Evolutionary conservation across 768 basidiomycete species (phyloP).

Genomic region (Tylopilus sp.): DNA sequence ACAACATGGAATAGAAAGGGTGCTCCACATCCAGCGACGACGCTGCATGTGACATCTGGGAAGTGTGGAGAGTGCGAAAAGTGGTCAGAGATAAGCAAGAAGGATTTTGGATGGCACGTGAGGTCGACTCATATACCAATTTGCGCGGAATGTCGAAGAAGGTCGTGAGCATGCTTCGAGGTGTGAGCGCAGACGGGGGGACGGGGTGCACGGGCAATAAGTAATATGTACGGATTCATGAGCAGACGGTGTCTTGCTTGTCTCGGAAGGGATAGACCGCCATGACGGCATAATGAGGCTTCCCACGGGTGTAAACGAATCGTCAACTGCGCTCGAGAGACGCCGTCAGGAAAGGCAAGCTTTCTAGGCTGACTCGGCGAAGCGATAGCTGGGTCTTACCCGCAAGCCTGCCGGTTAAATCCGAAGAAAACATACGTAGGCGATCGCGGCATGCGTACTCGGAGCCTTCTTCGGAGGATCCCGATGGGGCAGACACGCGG

Average conservation of each 20-base stretch:
- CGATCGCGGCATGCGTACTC: conserved; percentile 15
- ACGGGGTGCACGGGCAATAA: conserved; percentile 15
- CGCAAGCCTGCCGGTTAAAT: conserved; percentile 12
- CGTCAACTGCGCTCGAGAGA: conserved; percentile 15
- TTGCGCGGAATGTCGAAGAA: conserved; percentile 33
- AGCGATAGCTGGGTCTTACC: conserved; percentile 2
- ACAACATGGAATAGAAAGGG: conserved; percentile 38
- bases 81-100: conserved; percentile 34
- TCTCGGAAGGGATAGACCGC: conserved; percentile 27
- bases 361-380: background rate
- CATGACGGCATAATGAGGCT: conserved; percentile 27
- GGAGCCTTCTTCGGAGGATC: conserved; percentile 20
- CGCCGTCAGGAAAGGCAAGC: conserved; percentile 16
- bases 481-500: conserved; percentile 21
- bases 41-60: conserved; percentile 29
- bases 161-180: conserved; percentile 31
- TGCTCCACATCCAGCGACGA: conserved; percentile 25
- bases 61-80: conserved; percentile 33
- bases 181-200: conserved; percentile 12
- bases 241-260: conserved; percentile 26
- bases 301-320: conserved; percentile 26
- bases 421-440: conserved; percentile 16
- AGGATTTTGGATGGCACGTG: conserved; percentile 29
- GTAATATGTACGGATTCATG: conserved; percentile 26
- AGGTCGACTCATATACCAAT: conserved; percentile 35